Percentiles rank a stretch among this genome's conserved stretches.
Evolutionary conservation across 805 yeast species (phyloP).

Genomic region (Hanseniaspora nectarophila): DNA sequence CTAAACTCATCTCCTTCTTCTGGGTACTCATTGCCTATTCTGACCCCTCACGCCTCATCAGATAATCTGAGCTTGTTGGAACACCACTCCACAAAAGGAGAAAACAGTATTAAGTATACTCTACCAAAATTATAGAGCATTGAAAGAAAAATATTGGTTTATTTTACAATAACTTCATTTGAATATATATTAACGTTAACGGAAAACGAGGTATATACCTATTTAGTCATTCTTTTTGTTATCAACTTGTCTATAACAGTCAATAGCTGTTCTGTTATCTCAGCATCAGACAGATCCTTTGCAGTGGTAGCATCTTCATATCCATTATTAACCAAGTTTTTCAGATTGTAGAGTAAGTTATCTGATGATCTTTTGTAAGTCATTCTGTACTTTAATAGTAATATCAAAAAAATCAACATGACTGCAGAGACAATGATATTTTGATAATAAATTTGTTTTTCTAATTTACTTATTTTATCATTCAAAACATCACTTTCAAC

Average conservation of each 20-base stretch:
- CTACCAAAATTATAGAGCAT: slow-evolving; percentile 4
- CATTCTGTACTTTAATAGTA: background rate
- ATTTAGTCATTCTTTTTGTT: background rate
- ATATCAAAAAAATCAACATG: background rate
- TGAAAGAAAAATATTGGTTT: background rate
- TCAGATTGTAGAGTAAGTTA: background rate
- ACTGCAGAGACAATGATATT: background rate
- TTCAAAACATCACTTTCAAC: background rate
- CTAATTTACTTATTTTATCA: background rate
- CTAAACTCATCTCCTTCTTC: background rate
- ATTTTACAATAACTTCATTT: background rate
- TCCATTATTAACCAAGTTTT: background rate
- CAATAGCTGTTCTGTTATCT: slow-evolving; percentile 9
- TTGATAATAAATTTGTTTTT: slow-evolving; percentile 3
- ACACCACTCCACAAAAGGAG: background rate
- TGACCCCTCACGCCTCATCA: slow-evolving; percentile 7
- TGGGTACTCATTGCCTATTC: slow-evolving; percentile 4
- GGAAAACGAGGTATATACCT: background rate
- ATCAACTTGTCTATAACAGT: slow-evolving; percentile 10
- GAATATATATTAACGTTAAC: background rate
- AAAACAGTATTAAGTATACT: background rate
- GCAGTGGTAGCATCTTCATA: background rate
- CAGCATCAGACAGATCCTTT: background rate
- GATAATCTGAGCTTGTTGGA: background rate
- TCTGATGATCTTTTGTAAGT: background rate